Conservation (phyloP, 192 early-diverging fungal species). For the Coemansia sp. region DNA sequence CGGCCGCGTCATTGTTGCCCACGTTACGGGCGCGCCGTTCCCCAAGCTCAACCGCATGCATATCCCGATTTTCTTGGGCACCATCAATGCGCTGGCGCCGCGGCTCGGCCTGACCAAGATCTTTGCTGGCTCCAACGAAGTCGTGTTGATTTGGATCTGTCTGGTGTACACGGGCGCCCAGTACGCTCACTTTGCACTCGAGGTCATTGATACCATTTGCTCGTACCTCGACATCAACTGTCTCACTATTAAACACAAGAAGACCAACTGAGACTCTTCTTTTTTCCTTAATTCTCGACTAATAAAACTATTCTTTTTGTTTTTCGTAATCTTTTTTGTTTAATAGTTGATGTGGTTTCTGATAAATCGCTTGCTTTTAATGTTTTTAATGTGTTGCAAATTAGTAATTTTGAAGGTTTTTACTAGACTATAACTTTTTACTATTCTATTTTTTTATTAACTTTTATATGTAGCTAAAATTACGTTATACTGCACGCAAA, state of each 20-base stretch:
- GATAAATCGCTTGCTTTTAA: too few relatives aligned
- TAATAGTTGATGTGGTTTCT: too few relatives aligned
- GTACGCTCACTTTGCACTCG: constrained; percentile 68
- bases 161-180: constrained; percentile 57
- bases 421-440: too few relatives aligned
- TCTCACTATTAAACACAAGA: constrained; percentile 71
- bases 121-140: constrained; percentile 55
- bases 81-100: constrained; percentile 58
- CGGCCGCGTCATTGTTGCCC: constrained; percentile 81
- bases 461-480: too few relatives aligned
- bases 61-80: constrained; percentile 61
- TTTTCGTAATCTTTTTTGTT: too few relatives aligned
- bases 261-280: background rate
- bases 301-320: too few relatives aligned
- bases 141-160: constrained; percentile 56
- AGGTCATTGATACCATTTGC: constrained; percentile 73
- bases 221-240: constrained; percentile 77
- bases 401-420: too few relatives aligned
- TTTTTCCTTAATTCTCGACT: too few relatives aligned
- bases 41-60: constrained; percentile 69
- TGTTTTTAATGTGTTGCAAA: too few relatives aligned
- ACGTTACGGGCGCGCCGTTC: constrained; percentile 81
- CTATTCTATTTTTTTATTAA: too few relatives aligned
- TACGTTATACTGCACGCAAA: too few relatives aligned
- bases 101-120: constrained; percentile 49